Base-by-base conservation (phyloP, 2,329 filamentous ascomycete species). In the Drechslera avenae region DNA sequence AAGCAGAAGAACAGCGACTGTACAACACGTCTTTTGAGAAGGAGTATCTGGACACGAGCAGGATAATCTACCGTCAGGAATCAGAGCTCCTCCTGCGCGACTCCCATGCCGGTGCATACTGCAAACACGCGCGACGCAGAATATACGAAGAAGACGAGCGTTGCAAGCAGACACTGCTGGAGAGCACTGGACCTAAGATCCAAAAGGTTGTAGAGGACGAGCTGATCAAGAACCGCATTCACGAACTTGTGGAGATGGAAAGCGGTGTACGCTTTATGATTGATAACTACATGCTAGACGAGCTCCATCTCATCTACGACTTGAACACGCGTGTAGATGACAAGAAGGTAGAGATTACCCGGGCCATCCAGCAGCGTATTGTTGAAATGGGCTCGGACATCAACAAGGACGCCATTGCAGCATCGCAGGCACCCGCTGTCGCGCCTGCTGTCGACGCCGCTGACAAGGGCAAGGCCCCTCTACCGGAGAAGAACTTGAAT, bases 221-320 rank as follows among this genome's bases (percentile, higher is more conserved):
- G 69, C 77, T 99, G 44, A 92, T 99, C 40, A 79, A 81, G 34
- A 82, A 84, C 36, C 89, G 94, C 60, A 83, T 97, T 50, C 79
- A 84, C 17, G 91, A 95, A 13, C 88, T 99, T 46, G 82, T 97
- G 53, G 85, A 86, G 40, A 85, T 97, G 74, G 91, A 97, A 5
- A 96, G 88, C 55, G 94, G 94, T 0, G 82, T 97, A 34, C 86
- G 83, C 57, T 86, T 86, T 68, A 97, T 99, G 93, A 86, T 97
- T 41, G 90, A 96, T 72, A 92, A 96, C 63, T 89, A 97, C 72
- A 85, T 88, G 57, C 65, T 88, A 28, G 84, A 88, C 3, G 91
- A 96, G 63, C 78, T 99, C 8, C 79, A 81, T n/a, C 86, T 91
- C 41, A 79, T 97, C 3, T 97, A 94, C 72, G 81, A 86, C 14